Evolutionary conservation across 306 rosid species (phyloP).

Genomic region (Canavalia ensiformis): DNA sequence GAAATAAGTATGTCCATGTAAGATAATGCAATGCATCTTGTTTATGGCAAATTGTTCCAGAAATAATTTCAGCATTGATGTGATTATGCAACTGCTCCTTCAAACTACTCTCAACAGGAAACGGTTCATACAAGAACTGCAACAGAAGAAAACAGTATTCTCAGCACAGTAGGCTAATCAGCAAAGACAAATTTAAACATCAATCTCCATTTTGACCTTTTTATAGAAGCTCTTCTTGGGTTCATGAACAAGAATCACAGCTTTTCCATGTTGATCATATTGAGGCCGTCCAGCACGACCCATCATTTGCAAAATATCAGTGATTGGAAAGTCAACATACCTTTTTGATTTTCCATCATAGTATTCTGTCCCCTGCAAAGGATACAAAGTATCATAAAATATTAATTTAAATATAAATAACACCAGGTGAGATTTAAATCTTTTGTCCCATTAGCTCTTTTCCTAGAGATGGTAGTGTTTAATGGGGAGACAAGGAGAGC

Average conservation of each 20-base stretch:
- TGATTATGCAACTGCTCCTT: slow-evolving; percentile 87
- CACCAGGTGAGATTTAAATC: slow-evolving; percentile 12
- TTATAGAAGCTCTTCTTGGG: slow-evolving; percentile 98
- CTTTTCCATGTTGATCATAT: slow-evolving; percentile 98
- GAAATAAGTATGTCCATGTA: slow-evolving; percentile 95
- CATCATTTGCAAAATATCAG: slow-evolving; percentile 99
- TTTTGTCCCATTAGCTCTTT: neutral
- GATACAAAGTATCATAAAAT: slow-evolving; percentile 32
- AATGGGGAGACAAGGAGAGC: neutral
- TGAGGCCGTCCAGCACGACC: slow-evolving; percentile 99
- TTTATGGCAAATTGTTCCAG: slow-evolving; percentile 91
- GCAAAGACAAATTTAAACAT: slow-evolving; percentile 34
- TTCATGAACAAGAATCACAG: slow-evolving; percentile 99
- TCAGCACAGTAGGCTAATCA: slow-evolving; percentile 38
- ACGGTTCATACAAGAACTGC: slow-evolving; percentile 98
- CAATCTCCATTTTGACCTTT: slow-evolving; percentile 65
- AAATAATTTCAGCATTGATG: slow-evolving; percentile 93
- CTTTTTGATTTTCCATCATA: slow-evolving; percentile 93
- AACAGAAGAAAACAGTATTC: slow-evolving; percentile 46
- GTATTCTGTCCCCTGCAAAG: slow-evolving; percentile 89
- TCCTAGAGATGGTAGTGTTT: neutral
- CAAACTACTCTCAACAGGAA: slow-evolving; percentile 98
- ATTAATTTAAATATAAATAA: slow-evolving; percentile 15
- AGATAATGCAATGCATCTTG: slow-evolving; percentile 98
- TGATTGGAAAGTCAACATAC: slow-evolving; percentile 96